Evolutionary conservation across 306 rosid species (phyloP).

Genomic region (Glycine tomentella): DNA sequence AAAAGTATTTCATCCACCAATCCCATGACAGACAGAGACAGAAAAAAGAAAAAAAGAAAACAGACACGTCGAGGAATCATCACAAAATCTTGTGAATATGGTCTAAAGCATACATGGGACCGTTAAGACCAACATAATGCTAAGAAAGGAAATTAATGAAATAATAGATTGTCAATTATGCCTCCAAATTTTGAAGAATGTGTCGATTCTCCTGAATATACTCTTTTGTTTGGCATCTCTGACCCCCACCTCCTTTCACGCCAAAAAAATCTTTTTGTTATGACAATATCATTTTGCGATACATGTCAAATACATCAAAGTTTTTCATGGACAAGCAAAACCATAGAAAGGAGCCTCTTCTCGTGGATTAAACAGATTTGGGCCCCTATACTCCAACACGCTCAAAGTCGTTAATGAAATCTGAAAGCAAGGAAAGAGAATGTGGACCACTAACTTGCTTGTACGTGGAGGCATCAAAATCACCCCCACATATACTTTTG

Average conservation of each 20-base stretch:
- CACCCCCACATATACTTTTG: conserved; percentile 3
- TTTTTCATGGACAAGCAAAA: conserved; percentile 28
- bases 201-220: conserved; percentile 35
- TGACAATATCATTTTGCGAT: background rate
- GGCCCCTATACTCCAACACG: conserved; percentile 24
- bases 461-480: conserved; percentile 43
- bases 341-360: conserved; percentile 13
- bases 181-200: conserved; percentile 33
- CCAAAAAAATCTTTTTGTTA: background rate
- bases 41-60: conserved; percentile 18
- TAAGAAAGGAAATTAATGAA: conserved; percentile 24
- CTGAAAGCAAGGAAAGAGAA: conserved; percentile 31
- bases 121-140: conserved; percentile 37
- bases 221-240: conserved; percentile 33
- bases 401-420: conserved; percentile 4
- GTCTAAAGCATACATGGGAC: conserved; percentile 47
- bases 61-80: conserved; percentile 32
- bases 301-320: no score
- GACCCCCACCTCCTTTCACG: background rate
- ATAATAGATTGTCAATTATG: conserved; percentile 40
- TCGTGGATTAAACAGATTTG: conserved; percentile 22
- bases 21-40: background rate
- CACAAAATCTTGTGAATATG: conserved; percentile 40
- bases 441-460: background rate
- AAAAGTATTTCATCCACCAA: conserved; percentile 16